Evolutionary conservation across 768 basidiomycete genomes (phyloP), one percentile per base, ranked within the genome.

Genomic region (Leccinum subgranulosum): DNA sequence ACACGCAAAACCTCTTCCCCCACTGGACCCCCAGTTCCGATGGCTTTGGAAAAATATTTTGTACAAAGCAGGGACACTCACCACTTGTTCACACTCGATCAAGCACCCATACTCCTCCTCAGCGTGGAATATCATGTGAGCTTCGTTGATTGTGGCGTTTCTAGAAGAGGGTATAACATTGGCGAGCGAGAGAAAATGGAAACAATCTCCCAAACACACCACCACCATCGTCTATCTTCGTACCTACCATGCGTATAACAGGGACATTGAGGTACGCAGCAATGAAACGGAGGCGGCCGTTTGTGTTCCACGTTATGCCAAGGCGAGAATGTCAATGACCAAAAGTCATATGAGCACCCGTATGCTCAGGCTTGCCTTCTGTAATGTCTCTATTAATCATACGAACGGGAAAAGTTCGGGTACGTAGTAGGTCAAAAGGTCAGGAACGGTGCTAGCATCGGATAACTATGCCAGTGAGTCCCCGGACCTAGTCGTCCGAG

Each of bases 171-270:
- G 25, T 14, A 36, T 36, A 21, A 51, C 14, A 29, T 31, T 29
- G 43, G 19, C 23, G 28, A 43, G 15, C n/a, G 41, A 51, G 17
- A 25, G 34, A 47, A 51, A 59, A 39, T 3, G 25, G 58, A 60
- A 60, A 33, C 21, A n/a, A 21, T 49, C 46, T 33, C 58, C 28
- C 59, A 34, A 31, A 54, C 51, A 34, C 25, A 36, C 23, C 47
- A 33, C 28, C 25, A 27, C 28, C 47, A 48, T 17, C 27, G 7
- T 55, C 36, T 28, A 54, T 25, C 31, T 55, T 41, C 19, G 25
- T 25, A 19, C 17, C 12, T 21, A 50, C 28, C 58, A 39, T 53
- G 58, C 48, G 50, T 14, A 52, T 6, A 28, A 23, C 58, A 49
- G 46, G 56, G 43, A 27, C n/a, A 21, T 21, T 45, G 28, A 57